Percentiles rank a stretch among this genome's conserved stretches.
Conservation (phyloP, 2,329 filamentous ascomycete species). For the Massarina eburnea region DNA sequence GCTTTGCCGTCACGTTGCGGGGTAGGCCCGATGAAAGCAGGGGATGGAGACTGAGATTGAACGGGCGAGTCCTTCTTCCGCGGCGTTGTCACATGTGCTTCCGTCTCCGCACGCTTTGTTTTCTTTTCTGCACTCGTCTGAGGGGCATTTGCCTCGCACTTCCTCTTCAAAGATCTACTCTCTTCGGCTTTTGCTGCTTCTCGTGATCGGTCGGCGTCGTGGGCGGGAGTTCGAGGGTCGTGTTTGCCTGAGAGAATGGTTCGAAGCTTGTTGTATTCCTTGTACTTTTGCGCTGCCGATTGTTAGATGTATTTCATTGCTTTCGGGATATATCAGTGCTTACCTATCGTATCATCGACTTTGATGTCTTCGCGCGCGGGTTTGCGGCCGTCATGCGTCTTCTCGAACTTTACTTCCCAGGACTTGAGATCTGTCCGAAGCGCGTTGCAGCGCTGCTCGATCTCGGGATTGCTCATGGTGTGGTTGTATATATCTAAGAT, state of each 20-base stretch:
- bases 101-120: not conserved
- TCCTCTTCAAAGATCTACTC: slow-evolving; percentile 36
- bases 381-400: slow-evolving; percentile 65
- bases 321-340: slow-evolving; percentile 16
- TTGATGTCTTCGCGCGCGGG: slow-evolving; percentile 76
- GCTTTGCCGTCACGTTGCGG: slow-evolving; percentile 78
- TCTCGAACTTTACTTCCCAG: slow-evolving; percentile 72
- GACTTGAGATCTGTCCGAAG: slow-evolving; percentile 71
- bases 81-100: not conserved
- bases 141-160: slow-evolving; percentile 23
- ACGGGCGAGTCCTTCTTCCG: slow-evolving; percentile 5
- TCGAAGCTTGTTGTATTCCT: slow-evolving; percentile 69
- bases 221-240: slow-evolving; percentile 22
- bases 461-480: slow-evolving; percentile 31
- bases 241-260: slow-evolving; percentile 28
- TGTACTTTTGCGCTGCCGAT: slow-evolving; percentile 68
- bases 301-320: slow-evolving; percentile 13
- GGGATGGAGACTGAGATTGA: slow-evolving; percentile 33
- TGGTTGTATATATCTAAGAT: not conserved
- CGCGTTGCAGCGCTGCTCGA: slow-evolving; percentile 77
- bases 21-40: slow-evolving; percentile 66
- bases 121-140: not conserved
- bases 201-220: slow-evolving; percentile 28
- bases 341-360: slow-evolving; percentile 70
- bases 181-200: slow-evolving; percentile 20